Evolutionary conservation across 1,139 yeast genomes (phyloP).

Genomic region (Pichia sp.): DNA sequence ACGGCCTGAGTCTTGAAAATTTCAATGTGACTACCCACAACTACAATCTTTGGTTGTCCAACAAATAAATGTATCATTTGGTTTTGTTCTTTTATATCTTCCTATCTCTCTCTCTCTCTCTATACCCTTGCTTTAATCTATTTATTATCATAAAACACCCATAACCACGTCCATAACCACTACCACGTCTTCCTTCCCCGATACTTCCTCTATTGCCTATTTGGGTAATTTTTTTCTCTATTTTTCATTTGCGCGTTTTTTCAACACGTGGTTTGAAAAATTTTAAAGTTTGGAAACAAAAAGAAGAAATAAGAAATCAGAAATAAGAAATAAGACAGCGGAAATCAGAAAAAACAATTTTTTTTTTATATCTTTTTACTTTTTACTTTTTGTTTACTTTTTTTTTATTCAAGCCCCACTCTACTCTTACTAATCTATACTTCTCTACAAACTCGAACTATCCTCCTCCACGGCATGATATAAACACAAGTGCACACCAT

Average conservation of each 20-base stretch:
- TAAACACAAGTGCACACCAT: constrained; percentile 30
- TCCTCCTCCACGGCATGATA: constrained; percentile 26
- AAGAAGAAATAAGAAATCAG: no score
- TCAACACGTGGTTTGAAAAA: no score
- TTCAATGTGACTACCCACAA: constrained; percentile 8
- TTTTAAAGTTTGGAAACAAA: no score
- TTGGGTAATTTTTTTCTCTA: not conserved
- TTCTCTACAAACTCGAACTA: not conserved
- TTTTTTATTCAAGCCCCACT: no score
- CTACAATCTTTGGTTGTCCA: constrained; percentile 11
- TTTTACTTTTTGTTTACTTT: no score
- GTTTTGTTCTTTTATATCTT: no score
- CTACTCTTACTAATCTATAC: not conserved
- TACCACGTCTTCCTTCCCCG: not conserved
- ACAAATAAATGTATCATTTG: no score
- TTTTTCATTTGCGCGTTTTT: not conserved
- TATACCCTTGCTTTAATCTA: not conserved
- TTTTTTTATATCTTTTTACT: no score
- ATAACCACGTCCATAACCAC: not conserved
- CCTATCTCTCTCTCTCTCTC: not conserved
- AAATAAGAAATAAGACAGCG: no score
- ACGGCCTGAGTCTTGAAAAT: not conserved
- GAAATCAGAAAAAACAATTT: no score
- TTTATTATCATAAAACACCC: not conserved
- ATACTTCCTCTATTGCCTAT: not conserved